Base-by-base conservation (phyloP, 441 rosid genomes). In the Aquilaria agallochum region DNA sequence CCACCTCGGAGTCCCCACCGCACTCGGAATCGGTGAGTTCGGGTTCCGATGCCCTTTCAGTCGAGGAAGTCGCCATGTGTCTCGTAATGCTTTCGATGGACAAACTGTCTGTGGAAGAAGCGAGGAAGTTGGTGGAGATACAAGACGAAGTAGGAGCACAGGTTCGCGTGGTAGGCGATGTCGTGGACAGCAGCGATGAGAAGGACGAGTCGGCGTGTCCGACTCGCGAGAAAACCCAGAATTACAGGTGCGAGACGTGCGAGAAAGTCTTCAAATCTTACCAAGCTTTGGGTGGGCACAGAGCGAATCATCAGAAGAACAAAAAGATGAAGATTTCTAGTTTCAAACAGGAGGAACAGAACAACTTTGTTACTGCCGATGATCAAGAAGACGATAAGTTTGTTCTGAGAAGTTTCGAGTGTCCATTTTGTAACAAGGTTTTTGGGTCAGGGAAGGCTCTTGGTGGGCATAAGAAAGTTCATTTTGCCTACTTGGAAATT, bases 211-310 rank as follows among this genome's bases (percentile, higher is more conserved):
- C 32, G 5, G 4, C 3, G 40, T 2, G 31, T 15, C 2, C 57
- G 30, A 1, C 34, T 6, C 13, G 2, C 11, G 4, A 9, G 12
- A 54, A 31, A 8, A 11, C 45, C 3, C 45, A 55, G 20, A 67
- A 13, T 50, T 78, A 68, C 56, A 64, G 42, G 62, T 81, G 87
- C 15, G 63, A 68, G 27, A 68, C 72, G 20, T 84, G 89, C 66
- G 78, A 72, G 1, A 84, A 70, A 52, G 40, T 15, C 10, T 81
- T 84, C 57, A 44, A 54, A 51, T 75, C 89, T 11, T 76, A 84
- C 60, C 89, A 84, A 56, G 86, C 87, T 2, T 51, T 81, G 2
- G 89, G 89, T 1, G 87, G 89, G 5, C 89, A 81, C 63, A 79
- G 53, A 64, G 79, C 87, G 2, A 79, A 74, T 50, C 89, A 83